phyloP scores from a whole-genome alignment of 805 yeast species.

The Nakazawaea wyomingensis region DNA sequence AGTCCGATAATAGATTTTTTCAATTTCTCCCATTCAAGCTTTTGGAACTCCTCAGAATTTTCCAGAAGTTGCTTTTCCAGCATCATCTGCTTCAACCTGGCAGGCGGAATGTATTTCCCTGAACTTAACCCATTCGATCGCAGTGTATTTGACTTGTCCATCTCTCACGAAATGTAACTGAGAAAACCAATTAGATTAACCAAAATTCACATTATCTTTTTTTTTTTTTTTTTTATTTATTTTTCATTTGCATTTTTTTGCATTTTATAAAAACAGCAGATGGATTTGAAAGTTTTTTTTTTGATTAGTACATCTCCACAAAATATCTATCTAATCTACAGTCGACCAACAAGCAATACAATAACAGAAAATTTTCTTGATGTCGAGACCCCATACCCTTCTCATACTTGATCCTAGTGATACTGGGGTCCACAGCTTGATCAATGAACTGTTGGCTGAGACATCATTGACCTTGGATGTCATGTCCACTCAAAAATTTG shows the following conservation, averaged over 20 bases:
- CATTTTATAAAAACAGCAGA: too few species aligned
- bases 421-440: conserved; percentile 6
- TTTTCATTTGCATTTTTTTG: too few species aligned
- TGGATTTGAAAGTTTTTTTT: too few species aligned
- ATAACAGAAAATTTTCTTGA: not conserved
- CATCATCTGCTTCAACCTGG: conserved; percentile 39
- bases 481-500: conserved; percentile 20
- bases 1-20: conserved; percentile 42
- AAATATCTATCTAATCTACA: too few species aligned
- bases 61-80: conserved; percentile 16
- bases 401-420: conserved; percentile 5
- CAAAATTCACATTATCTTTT: too few species aligned
- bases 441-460: conserved; percentile 6
- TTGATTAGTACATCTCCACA: too few species aligned
- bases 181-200: not conserved
- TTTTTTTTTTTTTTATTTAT: too few species aligned
- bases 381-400: conserved; percentile 2
- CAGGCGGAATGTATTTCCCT: conserved; percentile 46
- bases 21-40: conserved; percentile 51
- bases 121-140: conserved; percentile 22
- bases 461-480: conserved; percentile 20
- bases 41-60: conserved; percentile 38
- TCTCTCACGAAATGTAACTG: too few species aligned
- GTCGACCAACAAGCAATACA: too few species aligned
- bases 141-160: not conserved